phyloP scores from a whole-genome alignment of 2,329 filamentous ascomycete genomes.

The Colletotrichum siamense region DNA sequence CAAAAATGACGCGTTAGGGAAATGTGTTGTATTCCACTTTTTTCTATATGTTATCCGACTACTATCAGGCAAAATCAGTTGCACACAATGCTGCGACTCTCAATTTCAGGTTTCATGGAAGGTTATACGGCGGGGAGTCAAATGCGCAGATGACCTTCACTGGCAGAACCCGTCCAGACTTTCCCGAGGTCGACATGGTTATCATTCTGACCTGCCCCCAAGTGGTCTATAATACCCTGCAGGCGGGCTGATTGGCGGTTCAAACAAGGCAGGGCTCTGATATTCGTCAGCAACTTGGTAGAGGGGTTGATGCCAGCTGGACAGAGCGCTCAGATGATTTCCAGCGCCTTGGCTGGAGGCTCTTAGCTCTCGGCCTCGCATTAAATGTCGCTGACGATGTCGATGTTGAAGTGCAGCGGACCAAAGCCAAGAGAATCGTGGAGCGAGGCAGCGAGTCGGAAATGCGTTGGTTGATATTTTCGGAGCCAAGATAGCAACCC shows the following conservation, averaged over 20 bases:
- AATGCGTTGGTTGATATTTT: not conserved
- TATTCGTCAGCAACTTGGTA: not conserved
- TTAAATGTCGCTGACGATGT: not conserved
- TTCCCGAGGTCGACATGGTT: not conserved
- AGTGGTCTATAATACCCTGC: not conserved
- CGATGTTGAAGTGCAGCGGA: not conserved
- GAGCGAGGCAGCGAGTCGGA: not conserved
- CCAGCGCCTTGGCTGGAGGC: not conserved
- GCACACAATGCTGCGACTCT: not conserved
- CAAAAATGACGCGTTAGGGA: not conserved
- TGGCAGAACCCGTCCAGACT: not conserved
- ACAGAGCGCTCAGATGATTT: not conserved
- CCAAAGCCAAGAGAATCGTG: not conserved
- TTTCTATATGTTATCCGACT: not conserved
- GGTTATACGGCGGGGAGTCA: not conserved
- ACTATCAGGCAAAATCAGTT: too few species aligned
- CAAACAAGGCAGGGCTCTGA: not conserved
- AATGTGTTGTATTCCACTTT: not conserved
- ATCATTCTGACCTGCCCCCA: not conserved
- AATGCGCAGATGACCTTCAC: not conserved
- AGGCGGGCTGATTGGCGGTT: not conserved
- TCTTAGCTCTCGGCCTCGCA: not conserved
- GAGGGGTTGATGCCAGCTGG: not conserved
- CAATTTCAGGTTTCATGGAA: not conserved
- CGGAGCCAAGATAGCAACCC: not conserved